Evolutionary conservation across 140 eudicot genomes (phyloP), one percentile per base, ranked within the genome.

Genomic region (Stevia rebaudiana): DNA sequence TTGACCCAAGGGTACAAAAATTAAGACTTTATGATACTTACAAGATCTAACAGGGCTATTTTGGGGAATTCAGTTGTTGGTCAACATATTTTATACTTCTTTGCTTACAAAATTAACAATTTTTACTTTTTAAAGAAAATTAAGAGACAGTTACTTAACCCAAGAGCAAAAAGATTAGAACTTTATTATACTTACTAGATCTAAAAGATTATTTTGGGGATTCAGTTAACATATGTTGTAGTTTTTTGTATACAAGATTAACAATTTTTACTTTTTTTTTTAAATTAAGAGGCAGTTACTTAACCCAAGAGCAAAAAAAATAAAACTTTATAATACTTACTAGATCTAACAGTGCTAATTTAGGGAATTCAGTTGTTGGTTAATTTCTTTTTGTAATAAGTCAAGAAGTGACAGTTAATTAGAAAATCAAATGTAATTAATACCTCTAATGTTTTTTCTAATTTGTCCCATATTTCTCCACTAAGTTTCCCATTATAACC

Each of bases 381-480:
- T 24, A 36, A 10, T 9, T 13, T 71, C 41, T 49, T 61, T 40
- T 23, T 39, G 64, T 25, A 12, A 70, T 21, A 44, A 30, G 41
- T 59, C 44, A 46, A 11, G 19, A 10, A 21, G 40, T 31, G 28
- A 13, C 17, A 35, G 1, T 67, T 25, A 9, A 13, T 23, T 1
- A 3, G 23, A 22, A 46, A 48, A 66, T 69, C 13, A 39, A 52
- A 19, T 56, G 30, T 28, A 28, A 28, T 4, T 28, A 10, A 61
- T 78, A 91, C 98, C 95, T 92, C 89, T 30, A 92, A 72, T 51
- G 62, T 70, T 54, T 75, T 65, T 54, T 85, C 92, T 73, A 87
- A 80, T 24, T 78, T 72, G 62, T 92, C 84, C 98, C 96, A 92
- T 53, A 85, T 76, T 83, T 85, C 89, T 46, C 95, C 79, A 79